Evolutionary conservation across 768 basidiomycete species (phyloP).

Genomic region (Psilocybe tampanensis): DNA sequence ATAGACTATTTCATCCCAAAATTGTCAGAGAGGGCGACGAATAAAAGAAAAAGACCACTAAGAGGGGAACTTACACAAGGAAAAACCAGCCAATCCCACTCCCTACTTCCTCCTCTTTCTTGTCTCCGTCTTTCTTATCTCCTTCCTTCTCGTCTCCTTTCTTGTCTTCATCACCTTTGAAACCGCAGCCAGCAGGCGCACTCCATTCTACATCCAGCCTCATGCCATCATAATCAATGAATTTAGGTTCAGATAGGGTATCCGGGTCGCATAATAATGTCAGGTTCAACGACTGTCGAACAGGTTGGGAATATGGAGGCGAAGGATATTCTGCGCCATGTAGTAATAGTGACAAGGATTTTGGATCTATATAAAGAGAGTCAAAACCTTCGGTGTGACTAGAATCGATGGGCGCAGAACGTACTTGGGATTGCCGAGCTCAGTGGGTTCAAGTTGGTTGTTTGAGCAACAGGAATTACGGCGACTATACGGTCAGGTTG

Average conservation of each 20-base stretch:
- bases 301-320: constrained; percentile 28
- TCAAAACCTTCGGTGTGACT: neutral
- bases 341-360: constrained; percentile 57
- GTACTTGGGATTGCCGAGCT: constrained; percentile 40
- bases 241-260: constrained; percentile 45
- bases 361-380: constrained; percentile 39
- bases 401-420: constrained; percentile 14
- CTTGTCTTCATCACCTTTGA: constrained; percentile 28
- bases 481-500: constrained; percentile 61
- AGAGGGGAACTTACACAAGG: constrained; percentile 58
- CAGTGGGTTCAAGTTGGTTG: constrained; percentile 33
- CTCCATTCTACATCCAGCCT: constrained; percentile 63
- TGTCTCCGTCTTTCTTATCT: constrained; percentile 23
- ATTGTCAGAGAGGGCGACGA: neutral
- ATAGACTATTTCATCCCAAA: constrained; percentile 39
- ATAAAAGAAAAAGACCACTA: neutral
- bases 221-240: constrained; percentile 63
- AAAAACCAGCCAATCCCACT: constrained; percentile 91
- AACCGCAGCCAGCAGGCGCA: constrained; percentile 58
- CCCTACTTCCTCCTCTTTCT: constrained; percentile 46
- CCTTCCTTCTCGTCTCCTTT: constrained; percentile 28
- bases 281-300: constrained; percentile 61
- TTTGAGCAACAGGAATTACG: constrained; percentile 74
- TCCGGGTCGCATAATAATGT: constrained; percentile 58
- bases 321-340: constrained; percentile 66